These are phyloP conservation scores for Ceratobasidium sp. DNA, from an alignment of 1,284 basidiomycete species.

Conservation along the genomic window DNA sequence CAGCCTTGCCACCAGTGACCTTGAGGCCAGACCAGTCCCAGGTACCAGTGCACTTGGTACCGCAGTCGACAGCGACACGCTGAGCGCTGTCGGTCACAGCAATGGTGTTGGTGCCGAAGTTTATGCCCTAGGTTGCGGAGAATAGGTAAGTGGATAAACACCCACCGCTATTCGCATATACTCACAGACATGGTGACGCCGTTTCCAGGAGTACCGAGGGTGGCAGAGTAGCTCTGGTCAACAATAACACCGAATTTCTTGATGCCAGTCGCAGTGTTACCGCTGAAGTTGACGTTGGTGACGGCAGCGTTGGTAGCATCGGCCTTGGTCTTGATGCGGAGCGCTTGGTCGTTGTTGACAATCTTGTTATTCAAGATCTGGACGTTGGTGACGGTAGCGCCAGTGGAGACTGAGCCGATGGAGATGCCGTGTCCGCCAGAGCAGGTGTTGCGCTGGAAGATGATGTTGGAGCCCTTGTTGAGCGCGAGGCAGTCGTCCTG, in stretches of 20 bases:
- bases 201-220: constrained; percentile 37
- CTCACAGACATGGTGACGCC: constrained; percentile 32
- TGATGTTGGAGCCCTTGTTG: too few relatives aligned
- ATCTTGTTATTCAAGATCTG: constrained; percentile 42
- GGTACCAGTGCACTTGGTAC: constrained; percentile 27
- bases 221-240: constrained; percentile 37
- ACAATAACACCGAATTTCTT: constrained; percentile 43
- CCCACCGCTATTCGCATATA: neutral
- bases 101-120: constrained; percentile 36
- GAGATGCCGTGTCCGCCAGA: constrained; percentile 44
- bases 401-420: constrained; percentile 42
- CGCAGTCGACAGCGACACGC: constrained; percentile 39
- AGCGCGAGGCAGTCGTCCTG: constrained; percentile 44
- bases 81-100: constrained; percentile 33
- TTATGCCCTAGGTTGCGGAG: constrained; percentile 21
- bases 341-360: constrained; percentile 42
- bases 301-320: constrained; percentile 41
- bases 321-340: constrained; percentile 45
- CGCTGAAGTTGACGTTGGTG: constrained; percentile 42
- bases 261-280: constrained; percentile 42
- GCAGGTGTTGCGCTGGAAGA: constrained; percentile 43
- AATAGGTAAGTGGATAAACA: neutral
- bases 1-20: constrained; percentile 39
- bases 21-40: constrained; percentile 41
- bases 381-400: constrained; percentile 42